phyloP scores from a whole-genome alignment of 2,329 filamentous ascomycete genomes.

The Fusarium sterilihyphosum region DNA sequence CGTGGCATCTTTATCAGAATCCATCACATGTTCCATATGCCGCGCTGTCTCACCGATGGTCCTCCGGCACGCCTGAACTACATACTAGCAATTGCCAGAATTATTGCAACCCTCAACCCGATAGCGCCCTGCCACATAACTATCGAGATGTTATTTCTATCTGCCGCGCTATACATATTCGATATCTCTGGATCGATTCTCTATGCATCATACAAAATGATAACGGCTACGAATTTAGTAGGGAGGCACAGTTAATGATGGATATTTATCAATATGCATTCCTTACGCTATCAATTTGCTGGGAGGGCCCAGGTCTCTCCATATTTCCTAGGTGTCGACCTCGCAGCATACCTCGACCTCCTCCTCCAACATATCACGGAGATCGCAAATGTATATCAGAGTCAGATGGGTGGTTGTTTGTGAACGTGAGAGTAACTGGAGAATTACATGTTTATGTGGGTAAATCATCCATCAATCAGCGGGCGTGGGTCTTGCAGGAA shows the following conservation, averaged over 20 bases:
- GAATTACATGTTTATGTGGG: rapidly evolving
- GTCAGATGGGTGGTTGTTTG: not conserved
- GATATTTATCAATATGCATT: not conserved
- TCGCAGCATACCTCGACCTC: not conserved
- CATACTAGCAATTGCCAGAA: rapidly evolving
- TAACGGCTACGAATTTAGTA: rapidly evolving
- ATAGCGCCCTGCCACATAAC: not conserved
- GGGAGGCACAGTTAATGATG: not conserved
- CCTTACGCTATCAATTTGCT: not conserved
- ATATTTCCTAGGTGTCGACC: rapidly evolving
- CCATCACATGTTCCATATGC: not conserved
- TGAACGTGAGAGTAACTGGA: rapidly evolving
- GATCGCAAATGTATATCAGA: too few species aligned
- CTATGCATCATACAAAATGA: not conserved
- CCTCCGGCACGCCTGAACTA: rapidly evolving
- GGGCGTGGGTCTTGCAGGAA: not conserved
- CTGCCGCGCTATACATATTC: not conserved
- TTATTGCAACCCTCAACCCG: not conserved
- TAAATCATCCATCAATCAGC: not conserved
- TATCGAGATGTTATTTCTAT: not conserved
- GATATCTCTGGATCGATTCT: not conserved
- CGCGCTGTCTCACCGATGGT: not conserved
- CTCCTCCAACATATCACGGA: rapidly evolving
- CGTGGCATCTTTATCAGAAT: not conserved
- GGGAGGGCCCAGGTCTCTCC: not conserved